A percentile compares a stretch with the other conserved stretches of the same genome.
Conservation (phyloP, 2,329 filamentous ascomycete genomes). For the Exophiala bonariae region DNA sequence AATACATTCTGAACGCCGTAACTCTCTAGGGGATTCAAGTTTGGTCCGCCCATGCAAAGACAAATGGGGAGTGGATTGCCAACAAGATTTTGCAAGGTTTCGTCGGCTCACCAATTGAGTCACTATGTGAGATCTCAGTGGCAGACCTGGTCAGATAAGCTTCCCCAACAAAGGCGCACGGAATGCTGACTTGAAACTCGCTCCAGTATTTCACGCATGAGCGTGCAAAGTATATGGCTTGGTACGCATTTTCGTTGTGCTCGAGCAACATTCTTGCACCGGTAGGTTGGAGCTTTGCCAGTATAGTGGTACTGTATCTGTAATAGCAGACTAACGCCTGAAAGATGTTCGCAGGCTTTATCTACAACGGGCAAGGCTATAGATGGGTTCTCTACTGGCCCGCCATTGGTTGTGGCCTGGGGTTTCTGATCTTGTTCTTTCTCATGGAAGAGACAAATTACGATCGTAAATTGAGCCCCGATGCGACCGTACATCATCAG, state of each 20-base stretch:
- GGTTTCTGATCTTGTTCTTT: slow-evolving; percentile 14
- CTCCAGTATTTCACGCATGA: slow-evolving; percentile 33
- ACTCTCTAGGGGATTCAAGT: too few species aligned
- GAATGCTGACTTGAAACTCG: too few species aligned
- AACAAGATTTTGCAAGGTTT: slow-evolving; percentile 50
- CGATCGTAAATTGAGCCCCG: slow-evolving; percentile 8
- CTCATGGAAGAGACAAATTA: slow-evolving; percentile 23
- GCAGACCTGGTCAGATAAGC: slow-evolving; percentile 35
- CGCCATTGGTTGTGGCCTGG: slow-evolving; percentile 10
- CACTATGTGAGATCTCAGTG: slow-evolving; percentile 47
- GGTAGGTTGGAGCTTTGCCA: slow-evolving; percentile 26
- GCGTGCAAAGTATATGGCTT: slow-evolving; percentile 16
- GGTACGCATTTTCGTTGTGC: slow-evolving; percentile 16
- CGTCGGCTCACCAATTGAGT: slow-evolving; percentile 49
- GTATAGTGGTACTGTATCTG: neutral
- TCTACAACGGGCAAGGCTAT: slow-evolving; percentile 22
- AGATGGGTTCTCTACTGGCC: slow-evolving; percentile 22
- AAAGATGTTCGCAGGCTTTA: slow-evolving; percentile 24
- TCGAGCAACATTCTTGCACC: slow-evolving; percentile 33
- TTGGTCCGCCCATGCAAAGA: slow-evolving; percentile 46
- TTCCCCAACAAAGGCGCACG: too few species aligned
- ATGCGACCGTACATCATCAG: slow-evolving; percentile 4
- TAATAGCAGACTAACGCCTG: slow-evolving; percentile 33
- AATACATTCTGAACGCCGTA: slow-evolving; percentile 33
- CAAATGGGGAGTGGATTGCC: slow-evolving; percentile 49